Conservation (phyloP, 2,329 filamentous ascomycete genomes). For the Gnomoniopsis sp. region DNA sequence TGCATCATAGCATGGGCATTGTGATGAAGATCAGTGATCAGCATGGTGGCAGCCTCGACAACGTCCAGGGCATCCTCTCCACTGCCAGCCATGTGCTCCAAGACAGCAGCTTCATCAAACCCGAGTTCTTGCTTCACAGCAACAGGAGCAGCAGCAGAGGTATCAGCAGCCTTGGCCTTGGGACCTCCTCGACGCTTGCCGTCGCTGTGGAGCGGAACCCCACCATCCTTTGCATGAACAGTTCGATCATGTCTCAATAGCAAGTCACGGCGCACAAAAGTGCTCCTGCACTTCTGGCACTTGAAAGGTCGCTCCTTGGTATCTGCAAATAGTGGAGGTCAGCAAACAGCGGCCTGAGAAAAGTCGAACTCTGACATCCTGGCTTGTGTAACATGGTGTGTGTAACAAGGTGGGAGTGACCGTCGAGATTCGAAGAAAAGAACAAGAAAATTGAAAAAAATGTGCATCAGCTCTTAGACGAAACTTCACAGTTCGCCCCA, state of each 20-base stretch:
- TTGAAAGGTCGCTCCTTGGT: slow-evolving; percentile 99
- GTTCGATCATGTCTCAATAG: slow-evolving; percentile 96
- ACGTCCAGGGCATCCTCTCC: slow-evolving; percentile 91
- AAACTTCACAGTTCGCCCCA: neutral
- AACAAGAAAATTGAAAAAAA: too few species aligned
- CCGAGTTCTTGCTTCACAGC: slow-evolving; percentile 50
- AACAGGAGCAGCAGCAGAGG: slow-evolving; percentile 72
- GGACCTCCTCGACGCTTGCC: slow-evolving; percentile 77
- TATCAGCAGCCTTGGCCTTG: slow-evolving; percentile 61
- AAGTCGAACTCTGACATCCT: neutral
- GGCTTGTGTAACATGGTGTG: slow-evolving; percentile 8
- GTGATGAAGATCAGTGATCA: slow-evolving; percentile 97
- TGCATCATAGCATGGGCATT: slow-evolving; percentile 77
- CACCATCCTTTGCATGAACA: slow-evolving; percentile 97
- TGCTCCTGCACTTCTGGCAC: slow-evolving; percentile 96
- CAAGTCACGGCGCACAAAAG: slow-evolving; percentile 94
- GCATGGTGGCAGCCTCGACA: slow-evolving; percentile 87
- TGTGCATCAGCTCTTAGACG: too few species aligned
- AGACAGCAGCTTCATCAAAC: slow-evolving; percentile 71
- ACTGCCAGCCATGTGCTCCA: slow-evolving; percentile 90
- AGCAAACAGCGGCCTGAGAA: neutral
- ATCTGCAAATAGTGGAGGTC: slow-evolving; percentile 51
- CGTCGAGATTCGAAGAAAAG: neutral
- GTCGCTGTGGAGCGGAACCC: slow-evolving; percentile 89
- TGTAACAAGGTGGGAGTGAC: neutral